These are phyloP conservation scores for Hordeum marinum DNA, from an alignment of 176 grass and related monocot genomes.

Conservation along the genomic window DNA sequence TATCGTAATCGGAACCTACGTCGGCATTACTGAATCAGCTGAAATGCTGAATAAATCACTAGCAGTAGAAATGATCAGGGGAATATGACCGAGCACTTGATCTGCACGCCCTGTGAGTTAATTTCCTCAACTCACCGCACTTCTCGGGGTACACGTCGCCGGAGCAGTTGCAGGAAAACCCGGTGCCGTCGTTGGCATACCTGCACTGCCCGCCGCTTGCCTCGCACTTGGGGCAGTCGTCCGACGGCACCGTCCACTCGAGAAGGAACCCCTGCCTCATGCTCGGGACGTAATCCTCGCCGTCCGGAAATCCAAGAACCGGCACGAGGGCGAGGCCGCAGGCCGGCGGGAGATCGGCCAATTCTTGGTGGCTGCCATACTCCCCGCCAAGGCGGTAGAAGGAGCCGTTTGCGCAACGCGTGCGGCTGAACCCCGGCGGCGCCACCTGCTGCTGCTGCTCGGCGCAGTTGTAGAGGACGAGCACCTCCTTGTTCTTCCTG, in stretches of 20 bases:
- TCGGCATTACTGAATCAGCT: neutral
- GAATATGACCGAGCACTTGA: neutral
- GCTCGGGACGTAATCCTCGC: neutral
- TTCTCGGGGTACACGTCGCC: neutral
- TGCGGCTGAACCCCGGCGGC: neutral
- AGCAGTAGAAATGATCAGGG: neutral
- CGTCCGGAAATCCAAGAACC: neutral
- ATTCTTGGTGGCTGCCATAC: neutral
- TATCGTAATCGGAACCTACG: neutral
- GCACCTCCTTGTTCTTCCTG: neutral
- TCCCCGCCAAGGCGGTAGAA: neutral
- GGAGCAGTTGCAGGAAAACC: constrained; percentile 12
- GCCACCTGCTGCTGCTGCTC: rapidly evolving
- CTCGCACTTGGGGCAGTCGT: constrained; percentile 19
- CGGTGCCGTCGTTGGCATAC: neutral
- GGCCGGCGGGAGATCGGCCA: neutral
- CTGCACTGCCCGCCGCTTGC: constrained; percentile 24
- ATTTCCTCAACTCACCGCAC: constrained; percentile 26
- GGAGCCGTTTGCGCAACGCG: neutral
- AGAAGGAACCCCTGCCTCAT: constrained; percentile 30
- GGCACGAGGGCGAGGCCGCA: neutral
- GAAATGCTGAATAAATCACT: neutral
- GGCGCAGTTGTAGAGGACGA: constrained; percentile 9
- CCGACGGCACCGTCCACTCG: neutral
- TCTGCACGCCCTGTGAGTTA: neutral